Conservation (phyloP, 2,329 filamentous ascomycete species). For the Fusarium multiceps region DNA sequence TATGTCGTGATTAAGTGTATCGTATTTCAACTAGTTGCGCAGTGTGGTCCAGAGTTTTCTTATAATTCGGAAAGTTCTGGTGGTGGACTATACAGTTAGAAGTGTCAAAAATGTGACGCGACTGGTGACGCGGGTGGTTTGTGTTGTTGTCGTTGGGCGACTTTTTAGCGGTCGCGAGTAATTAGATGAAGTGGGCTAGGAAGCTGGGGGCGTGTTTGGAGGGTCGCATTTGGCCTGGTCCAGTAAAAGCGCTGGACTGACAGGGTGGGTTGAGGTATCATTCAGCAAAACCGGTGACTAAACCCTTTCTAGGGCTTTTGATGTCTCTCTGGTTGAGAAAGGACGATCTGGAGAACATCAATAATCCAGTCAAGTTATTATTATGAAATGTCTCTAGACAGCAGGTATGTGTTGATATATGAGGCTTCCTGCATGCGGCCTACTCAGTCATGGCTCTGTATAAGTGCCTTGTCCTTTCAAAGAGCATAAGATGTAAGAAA, state of each 20-base stretch:
- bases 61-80: neutral
- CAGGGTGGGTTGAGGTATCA: conserved; percentile 9
- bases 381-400: neutral
- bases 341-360: neutral
- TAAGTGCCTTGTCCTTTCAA: neutral
- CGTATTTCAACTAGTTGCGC: neutral
- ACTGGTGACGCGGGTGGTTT: conserved; percentile 40
- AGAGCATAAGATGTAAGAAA: neutral
- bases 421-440: neutral
- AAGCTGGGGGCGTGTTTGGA: conserved; percentile 37
- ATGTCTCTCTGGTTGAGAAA: neutral
- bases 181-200: conserved; percentile 19
- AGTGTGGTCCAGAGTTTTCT: neutral
- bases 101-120: conserved; percentile 37
- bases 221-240: conserved; percentile 3
- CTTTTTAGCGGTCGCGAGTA: conserved; percentile 32
- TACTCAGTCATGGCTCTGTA: neutral
- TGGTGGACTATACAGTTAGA: conserved; percentile 21
- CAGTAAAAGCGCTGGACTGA: conserved; percentile 17
- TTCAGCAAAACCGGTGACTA: neutral
- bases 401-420: neutral
- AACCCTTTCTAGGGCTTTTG: neutral
- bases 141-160: conserved; percentile 30
- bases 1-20: neutral
- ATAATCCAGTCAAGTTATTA: neutral